Evolutionary conservation across 2,329 filamentous ascomycete genomes (phyloP).

Genomic region (Aspergillus cejpii): DNA sequence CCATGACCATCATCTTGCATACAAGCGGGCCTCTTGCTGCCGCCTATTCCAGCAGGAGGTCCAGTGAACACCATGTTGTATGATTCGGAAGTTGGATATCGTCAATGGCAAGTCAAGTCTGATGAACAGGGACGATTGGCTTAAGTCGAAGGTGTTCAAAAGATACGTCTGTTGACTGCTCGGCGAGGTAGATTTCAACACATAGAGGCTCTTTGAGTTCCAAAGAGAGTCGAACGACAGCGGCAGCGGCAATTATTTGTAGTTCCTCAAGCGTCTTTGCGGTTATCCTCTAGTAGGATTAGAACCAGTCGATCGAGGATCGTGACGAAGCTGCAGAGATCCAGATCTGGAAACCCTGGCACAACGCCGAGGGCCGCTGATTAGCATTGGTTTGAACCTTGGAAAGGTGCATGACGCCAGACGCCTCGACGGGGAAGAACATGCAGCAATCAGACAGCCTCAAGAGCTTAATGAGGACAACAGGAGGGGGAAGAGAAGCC

Average conservation of each 20-base stretch:
- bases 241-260: slow-evolving; percentile 2
- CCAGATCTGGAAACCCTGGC: slow-evolving; percentile 6
- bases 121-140: background rate
- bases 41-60: slow-evolving; percentile 19
- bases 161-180: background rate
- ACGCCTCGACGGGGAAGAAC: background rate
- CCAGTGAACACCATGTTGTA: slow-evolving; percentile 27
- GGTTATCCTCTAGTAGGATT: background rate
- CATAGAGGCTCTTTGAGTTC: background rate
- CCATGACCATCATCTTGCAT: slow-evolving; percentile 23
- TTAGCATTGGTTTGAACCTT: slow-evolving; percentile 9
- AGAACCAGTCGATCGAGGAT: background rate
- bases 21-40: slow-evolving; percentile 27
- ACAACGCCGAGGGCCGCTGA: slow-evolving; percentile 1
- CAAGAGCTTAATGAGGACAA: background rate
- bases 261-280: slow-evolving; percentile 1
- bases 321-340: slow-evolving; percentile 7
- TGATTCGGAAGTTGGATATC: slow-evolving; percentile 1
- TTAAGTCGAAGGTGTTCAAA: background rate
- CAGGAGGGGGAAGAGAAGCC: background rate
- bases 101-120: background rate
- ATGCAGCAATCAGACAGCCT: background rate
- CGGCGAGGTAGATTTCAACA: background rate
- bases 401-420: background rate
- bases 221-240: background rate